Evolutionary conservation across 2,329 filamentous ascomycete genomes (phyloP).

Genomic region (Pseudocercospora macadamiae): DNA sequence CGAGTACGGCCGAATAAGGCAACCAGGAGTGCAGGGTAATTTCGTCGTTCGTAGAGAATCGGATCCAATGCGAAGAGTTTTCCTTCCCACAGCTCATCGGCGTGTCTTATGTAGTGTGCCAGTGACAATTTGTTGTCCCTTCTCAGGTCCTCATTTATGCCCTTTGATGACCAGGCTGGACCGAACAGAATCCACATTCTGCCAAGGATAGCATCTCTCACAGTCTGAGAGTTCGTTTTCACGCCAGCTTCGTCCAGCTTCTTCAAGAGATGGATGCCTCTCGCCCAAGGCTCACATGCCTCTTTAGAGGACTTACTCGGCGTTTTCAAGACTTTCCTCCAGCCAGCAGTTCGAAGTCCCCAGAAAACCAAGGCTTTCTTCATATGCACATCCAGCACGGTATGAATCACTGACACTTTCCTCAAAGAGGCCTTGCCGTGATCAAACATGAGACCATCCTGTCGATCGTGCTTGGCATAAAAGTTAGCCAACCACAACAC

Average conservation of each 20-base stretch:
- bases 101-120: constrained; percentile 35
- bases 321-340: constrained; percentile 16
- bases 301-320: not conserved
- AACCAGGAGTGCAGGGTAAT: constrained; percentile 21
- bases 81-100: constrained; percentile 35
- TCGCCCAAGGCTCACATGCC: constrained; percentile 32
- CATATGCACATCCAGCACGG: constrained; percentile 33
- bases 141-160: constrained; percentile 26
- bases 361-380: constrained; percentile 38
- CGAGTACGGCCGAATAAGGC: constrained; percentile 28
- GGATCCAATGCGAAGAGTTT: constrained; percentile 23
- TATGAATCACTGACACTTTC: constrained; percentile 4
- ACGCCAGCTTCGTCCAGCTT: constrained; percentile 25
- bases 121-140: constrained; percentile 30
- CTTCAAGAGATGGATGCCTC: constrained; percentile 36
- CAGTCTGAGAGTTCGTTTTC: constrained; percentile 17
- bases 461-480: constrained; percentile 11
- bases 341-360: constrained; percentile 35
- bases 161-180: constrained; percentile 31
- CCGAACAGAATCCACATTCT: constrained; percentile 43
- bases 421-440: not conserved
- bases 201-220: constrained; percentile 28
- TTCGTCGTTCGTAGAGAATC: constrained; percentile 18
- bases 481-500: constrained; percentile 53
- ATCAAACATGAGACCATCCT: not conserved